These are phyloP conservation scores for Crucibulum laeve DNA, from an alignment of 768 basidiomycete species.

Conservation along the genomic window DNA sequence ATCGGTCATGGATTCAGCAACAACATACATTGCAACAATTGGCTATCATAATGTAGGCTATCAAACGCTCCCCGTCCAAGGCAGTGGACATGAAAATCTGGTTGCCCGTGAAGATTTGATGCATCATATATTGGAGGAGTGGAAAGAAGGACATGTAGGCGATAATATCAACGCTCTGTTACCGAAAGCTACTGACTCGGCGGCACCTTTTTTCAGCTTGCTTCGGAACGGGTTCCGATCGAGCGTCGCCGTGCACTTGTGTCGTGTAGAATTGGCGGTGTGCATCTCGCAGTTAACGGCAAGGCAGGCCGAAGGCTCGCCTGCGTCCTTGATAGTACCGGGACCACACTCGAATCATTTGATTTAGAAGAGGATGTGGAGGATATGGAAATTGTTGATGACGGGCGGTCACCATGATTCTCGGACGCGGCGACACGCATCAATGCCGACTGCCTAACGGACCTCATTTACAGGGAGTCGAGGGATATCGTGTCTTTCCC, in stretches of 20 bases:
- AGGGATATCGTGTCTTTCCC: constrained; percentile 17
- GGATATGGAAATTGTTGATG: constrained; percentile 38
- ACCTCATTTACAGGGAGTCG: constrained; percentile 20
- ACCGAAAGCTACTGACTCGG: constrained; percentile 24
- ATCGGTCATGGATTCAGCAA: constrained; percentile 32
- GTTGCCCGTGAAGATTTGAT: constrained; percentile 66
- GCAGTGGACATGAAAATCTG: constrained; percentile 45
- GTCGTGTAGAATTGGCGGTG: constrained; percentile 46
- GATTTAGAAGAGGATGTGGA: constrained; percentile 74
- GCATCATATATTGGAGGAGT: constrained; percentile 45
- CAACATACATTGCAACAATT: constrained; percentile 59
- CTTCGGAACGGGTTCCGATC: constrained; percentile 45
- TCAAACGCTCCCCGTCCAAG: constrained; percentile 44
- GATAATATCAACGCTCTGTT: constrained; percentile 14
- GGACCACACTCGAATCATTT: constrained; percentile 63
- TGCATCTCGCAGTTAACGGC: constrained; percentile 71
- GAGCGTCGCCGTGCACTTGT: constrained; percentile 51
- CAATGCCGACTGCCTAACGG: too few species aligned
- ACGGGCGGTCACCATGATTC: constrained; percentile 20
- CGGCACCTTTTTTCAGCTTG: constrained; percentile 39
- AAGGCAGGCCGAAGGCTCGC: constrained; percentile 69
- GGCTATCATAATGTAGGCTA: constrained; percentile 60
- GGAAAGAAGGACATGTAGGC: constrained; percentile 64
- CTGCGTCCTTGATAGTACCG: constrained; percentile 65
- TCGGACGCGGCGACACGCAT: constrained; percentile 14